phyloP scores from a whole-genome alignment of 305 asterid species.

The Fraxinus baroniana region DNA sequence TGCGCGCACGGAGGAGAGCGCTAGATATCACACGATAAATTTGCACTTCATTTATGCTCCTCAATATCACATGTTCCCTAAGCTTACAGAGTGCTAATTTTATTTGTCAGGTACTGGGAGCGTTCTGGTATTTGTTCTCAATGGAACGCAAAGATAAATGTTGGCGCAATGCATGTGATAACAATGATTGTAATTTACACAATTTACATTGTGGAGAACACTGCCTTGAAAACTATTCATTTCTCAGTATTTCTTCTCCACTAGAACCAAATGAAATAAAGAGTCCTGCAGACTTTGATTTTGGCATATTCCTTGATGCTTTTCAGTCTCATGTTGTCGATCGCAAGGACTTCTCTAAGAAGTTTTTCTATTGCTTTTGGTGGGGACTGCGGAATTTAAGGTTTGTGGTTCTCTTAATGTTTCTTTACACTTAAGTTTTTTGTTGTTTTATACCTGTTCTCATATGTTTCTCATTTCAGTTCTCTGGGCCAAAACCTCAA shows the following conservation, averaged over 20 bases:
- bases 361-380: conserved; percentile 68
- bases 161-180: conserved; percentile 47
- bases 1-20: no score
- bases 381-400: conserved; percentile 74
- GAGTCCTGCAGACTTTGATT: conserved; percentile 42
- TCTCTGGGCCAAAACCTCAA: conserved; percentile 68
- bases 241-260: conserved; percentile 43
- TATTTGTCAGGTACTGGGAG: conserved; percentile 52
- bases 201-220: conserved; percentile 38
- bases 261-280: conserved; percentile 34
- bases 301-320: conserved; percentile 66
- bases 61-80: neutral
- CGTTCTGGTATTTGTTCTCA: conserved; percentile 64
- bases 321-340: conserved; percentile 51
- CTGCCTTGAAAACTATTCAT: conserved; percentile 11
- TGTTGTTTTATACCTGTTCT: neutral
- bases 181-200: conserved; percentile 3
- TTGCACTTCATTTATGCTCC: neutral
- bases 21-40: neutral
- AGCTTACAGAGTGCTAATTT: neutral
- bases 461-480: conserved; percentile 32
- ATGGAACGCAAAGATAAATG: conserved; percentile 58
- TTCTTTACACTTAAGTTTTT: neutral
- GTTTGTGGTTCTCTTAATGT: conserved; percentile 26
- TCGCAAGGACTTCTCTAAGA: conserved; percentile 32